Base-by-base conservation (phyloP, 2,329 filamentous ascomycete genomes). In the Alternaria ethzedia region DNA sequence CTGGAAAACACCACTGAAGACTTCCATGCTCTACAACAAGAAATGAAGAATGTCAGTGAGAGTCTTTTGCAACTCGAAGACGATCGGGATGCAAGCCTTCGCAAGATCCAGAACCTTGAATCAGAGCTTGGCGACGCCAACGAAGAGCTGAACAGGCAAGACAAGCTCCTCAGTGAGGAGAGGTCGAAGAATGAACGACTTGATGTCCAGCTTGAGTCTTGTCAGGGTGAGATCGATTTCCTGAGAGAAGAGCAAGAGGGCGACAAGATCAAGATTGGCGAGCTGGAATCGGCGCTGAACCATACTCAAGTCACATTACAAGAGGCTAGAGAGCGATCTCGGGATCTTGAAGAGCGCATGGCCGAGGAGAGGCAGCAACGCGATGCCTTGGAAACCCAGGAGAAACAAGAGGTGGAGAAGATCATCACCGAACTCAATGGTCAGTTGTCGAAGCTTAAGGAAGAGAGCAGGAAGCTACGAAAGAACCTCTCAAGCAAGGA, bases 211-310 rank as follows among this genome's bases (percentile, higher is more conserved):
- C 91, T 95, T 68, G 96, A 99, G 80, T 97, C 93, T 6, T 91
- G 91, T 60, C 95, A 97, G 73, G 91, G 91, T 63, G 96, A 99
- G 79, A 96, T 98, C 80, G 90, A 92, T 1, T 99, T 99, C 86
- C 81, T 99, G 54, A 90, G 96, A 2, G 96, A 99, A 77, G 96
- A 99, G 82, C 96, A 99, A 80, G 96, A 99, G 80, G 89, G 88
- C 17, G 96, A 99, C 83, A 99, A 99, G 86, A 97, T 99, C 78
- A 94, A 94, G 81, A 98, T 99, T 73, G 93, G 95, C 41, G 94
- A 98, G 75, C 85, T 98, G 8, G 94, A 98, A 76, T 92, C 93
- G 9, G 89, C 90, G 13, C 83, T 97, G 41, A 91, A 92, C 72
- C 91, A 89, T 60, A 87, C 89, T n/a, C 91, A 96, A 77, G 89